These are phyloP conservation scores for Geotrichum candidum DNA, from an alignment of 1,139 yeast species.

Conservation along the genomic window DNA sequence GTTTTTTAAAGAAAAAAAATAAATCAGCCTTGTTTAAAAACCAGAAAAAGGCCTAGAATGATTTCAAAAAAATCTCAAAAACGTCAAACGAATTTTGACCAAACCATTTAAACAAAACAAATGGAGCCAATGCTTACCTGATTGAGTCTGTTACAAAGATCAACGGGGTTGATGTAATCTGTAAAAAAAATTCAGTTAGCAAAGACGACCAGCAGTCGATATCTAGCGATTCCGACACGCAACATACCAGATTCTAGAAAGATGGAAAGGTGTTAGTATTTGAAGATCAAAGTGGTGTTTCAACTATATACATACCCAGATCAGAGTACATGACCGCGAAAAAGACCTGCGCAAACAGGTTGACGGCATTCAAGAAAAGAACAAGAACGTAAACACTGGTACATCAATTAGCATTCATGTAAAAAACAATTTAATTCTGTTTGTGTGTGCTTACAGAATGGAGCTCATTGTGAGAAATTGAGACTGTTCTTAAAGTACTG, in stretches of 20 bases:
- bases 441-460: not conserved
- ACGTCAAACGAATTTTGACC: too few relatives aligned
- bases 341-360: slow-evolving; percentile 79
- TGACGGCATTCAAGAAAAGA: slow-evolving; percentile 71
- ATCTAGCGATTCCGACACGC: not conserved
- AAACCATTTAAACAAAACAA: too few relatives aligned
- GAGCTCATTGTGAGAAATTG: slow-evolving; percentile 3
- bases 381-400: slow-evolving; percentile 35
- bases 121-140: slow-evolving; percentile 24
- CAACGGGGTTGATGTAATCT: slow-evolving; percentile 81
- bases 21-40: not conserved
- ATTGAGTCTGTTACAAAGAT: slow-evolving; percentile 80
- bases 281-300: slow-evolving; percentile 26
- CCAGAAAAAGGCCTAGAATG: not conserved
- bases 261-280: not conserved
- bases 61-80: not conserved
- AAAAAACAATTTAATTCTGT: not conserved
- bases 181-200: not conserved
- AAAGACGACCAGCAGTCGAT: not conserved
- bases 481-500: not conserved
- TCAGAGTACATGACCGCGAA: slow-evolving; percentile 87
- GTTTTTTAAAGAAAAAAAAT: too few relatives aligned
- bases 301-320: slow-evolving; percentile 40
- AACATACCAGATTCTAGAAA: slow-evolving; percentile 23
- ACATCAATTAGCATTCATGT: not conserved